Evolutionary conservation across 805 yeast species (phyloP).

Genomic region (Teunomyces panamensis): DNA sequence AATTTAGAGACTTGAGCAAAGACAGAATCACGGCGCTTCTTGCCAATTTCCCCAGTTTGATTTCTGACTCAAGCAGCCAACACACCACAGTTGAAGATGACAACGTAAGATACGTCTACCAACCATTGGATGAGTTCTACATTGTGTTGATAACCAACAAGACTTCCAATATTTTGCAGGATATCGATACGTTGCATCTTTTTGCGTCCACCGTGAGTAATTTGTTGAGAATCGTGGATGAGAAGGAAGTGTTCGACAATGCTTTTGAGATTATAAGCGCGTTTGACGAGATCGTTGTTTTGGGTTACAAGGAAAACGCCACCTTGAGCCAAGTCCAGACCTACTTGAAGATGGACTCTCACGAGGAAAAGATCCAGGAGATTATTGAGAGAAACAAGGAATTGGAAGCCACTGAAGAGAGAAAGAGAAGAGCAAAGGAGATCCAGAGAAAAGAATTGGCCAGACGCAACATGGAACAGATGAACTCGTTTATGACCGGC

Average conservation of each 20-base stretch:
- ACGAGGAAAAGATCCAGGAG: conserved; percentile 97
- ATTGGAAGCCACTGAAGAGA: conserved; percentile 93
- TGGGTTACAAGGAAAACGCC: conserved; percentile 88
- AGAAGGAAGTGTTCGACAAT: conserved; percentile 74
- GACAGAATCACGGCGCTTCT: conserved; percentile 84
- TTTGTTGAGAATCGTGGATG: conserved; percentile 69
- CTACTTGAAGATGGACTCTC: conserved; percentile 95
- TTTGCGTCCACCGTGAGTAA: conserved; percentile 80
- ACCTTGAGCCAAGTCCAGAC: conserved; percentile 79
- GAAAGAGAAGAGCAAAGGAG: conserved; percentile 92
- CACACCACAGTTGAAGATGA: conserved; percentile 95
- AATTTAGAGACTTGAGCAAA: conserved; percentile 78
- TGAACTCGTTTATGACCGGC: conserved; percentile 16
- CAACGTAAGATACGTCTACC: conserved; percentile 88
- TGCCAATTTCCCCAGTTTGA: conserved; percentile 79
- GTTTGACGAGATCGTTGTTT: conserved; percentile 86
- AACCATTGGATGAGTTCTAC: conserved; percentile 91
- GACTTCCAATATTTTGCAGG: conserved; percentile 89
- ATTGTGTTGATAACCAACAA: conserved; percentile 88
- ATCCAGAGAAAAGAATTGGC: conserved; percentile 78
- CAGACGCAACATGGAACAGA: conserved; percentile 54
- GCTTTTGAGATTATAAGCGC: conserved; percentile 90
- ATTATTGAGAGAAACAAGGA: conserved; percentile 96
- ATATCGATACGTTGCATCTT: conserved; percentile 84
- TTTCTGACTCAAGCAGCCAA: conserved; percentile 67